These are phyloP conservation scores for Barnettozyma sp. DNA, from an alignment of 805 yeast species.

Conservation along the genomic window DNA sequence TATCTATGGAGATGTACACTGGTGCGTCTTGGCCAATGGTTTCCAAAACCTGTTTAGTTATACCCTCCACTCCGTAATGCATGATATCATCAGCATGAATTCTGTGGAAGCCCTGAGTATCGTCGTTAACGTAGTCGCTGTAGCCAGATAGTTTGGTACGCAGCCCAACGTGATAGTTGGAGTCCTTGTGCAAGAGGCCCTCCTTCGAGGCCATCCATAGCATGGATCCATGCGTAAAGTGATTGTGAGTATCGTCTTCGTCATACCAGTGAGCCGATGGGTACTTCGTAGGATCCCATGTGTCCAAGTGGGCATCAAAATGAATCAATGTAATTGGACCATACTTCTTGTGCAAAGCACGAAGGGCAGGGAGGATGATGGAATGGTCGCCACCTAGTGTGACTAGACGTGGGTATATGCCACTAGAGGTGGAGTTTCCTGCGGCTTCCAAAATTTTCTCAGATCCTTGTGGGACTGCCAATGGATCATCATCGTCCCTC, in stretches of 20 bases:
- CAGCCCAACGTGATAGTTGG: slow-evolving; percentile 69
- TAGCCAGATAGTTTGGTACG: slow-evolving; percentile 65
- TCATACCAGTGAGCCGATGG: slow-evolving; percentile 51
- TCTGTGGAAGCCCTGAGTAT: slow-evolving; percentile 59
- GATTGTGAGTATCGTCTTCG: slow-evolving; percentile 29
- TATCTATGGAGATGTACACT: slow-evolving; percentile 73
- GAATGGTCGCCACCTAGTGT: slow-evolving; percentile 85
- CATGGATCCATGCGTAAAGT: slow-evolving; percentile 78
- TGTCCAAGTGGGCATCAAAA: slow-evolving; percentile 81
- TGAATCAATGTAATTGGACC: slow-evolving; percentile 71
- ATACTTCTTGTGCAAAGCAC: slow-evolving; percentile 53
- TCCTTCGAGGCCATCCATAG: slow-evolving; percentile 64
- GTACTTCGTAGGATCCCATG: slow-evolving; percentile 70
- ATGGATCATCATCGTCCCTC: slow-evolving; percentile 7
- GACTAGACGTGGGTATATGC: slow-evolving; percentile 50
- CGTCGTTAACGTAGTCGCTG: slow-evolving; percentile 62
- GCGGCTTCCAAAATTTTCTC: slow-evolving; percentile 22
- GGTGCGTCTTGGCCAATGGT: slow-evolving; percentile 59
- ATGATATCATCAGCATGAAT: slow-evolving; percentile 70
- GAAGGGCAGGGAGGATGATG: slow-evolving; percentile 61
- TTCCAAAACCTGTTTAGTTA: slow-evolving; percentile 44
- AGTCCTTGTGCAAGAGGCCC: slow-evolving; percentile 42
- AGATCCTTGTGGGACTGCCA: neutral
- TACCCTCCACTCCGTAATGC: slow-evolving; percentile 54
- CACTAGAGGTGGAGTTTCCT: neutral